Base-by-base conservation (phyloP, 164 flowering plant genomes). In the Piper longum region DNA sequence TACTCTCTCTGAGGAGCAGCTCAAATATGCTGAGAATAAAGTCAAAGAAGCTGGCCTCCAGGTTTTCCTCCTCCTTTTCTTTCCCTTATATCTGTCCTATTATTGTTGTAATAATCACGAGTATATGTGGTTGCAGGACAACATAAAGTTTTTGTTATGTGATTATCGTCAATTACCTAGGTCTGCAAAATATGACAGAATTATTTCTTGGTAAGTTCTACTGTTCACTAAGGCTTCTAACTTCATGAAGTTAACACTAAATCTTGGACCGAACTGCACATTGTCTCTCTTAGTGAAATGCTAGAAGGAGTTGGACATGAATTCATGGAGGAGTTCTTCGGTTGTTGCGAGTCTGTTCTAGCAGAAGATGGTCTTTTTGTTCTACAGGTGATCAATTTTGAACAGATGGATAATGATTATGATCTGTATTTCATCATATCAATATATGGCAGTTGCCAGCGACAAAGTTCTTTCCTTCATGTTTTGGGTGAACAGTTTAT, bases 221-320 rank as follows among this genome's bases (percentile, higher is more conserved):
- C 14, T 5, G 3, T 3, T 48, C 14, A 48, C 2, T 14, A 48
- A 9, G 3, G 52, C 14, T 48, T 12, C 9, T 9, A 9, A 8
- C 14, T 5, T 48, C 11, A 48, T 48, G 0, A 0, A 48, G 9
- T 48, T 48, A 2, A 14, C 52, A 48, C 7, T 5, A 1, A 14
- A 12, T 9, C 52, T 48, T 48, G 52, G 12, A 12, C 11, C 9
- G 3, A 11, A 44, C 11, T 44, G 48, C 2, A 48, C 9, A 3
- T 48, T 48, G 9, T 9, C 52, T 48, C 19, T 66, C 65, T 26
- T 74, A 89, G 98, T 72, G 98, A 86, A 80, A 92, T 92, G 98
- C 54, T 92, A 56, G 96, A 89, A 83, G 82, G 69, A 58, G 91
- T 92, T 19, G 96, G 98, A 4, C 98, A 92, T 72, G 95, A 92